Evolutionary conservation across 2,329 filamentous ascomycete species (phyloP), one percentile per base, ranked within the genome.

Genomic region (Colletotrichum zoysiae): DNA sequence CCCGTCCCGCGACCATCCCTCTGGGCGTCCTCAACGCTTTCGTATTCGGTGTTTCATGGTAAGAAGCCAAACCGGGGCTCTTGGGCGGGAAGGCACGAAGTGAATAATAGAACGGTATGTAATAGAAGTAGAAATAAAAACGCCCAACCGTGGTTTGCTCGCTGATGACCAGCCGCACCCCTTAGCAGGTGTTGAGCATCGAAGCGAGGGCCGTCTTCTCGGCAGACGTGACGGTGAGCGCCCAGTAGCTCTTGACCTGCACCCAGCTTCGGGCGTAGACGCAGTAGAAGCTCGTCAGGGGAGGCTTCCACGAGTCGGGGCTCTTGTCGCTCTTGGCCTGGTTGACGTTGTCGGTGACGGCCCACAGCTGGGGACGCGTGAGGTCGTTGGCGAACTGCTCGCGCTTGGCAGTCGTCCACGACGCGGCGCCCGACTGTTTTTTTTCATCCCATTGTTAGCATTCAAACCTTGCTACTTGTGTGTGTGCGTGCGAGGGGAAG

Each of bases 281-380:
- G 87, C 94, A 96, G 80, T 93, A 88, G 82, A 93, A 95, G 74
- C 82, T 87, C 79, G 84, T 76, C 72, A 93, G 82, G 0, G 91
- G 87, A 16, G 93, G 94, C 84, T 94, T 92, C 93, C 93, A 97
- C 14, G 82, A 80, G 77, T 95, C 93, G 0, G 93, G 93, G 65
- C 90, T 90, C 75, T 86, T 83, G 80, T 95, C 93, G n/a, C 93
- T 84, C 85, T 95, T 96, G 44, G 83, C 75, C 76, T 90, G 85
- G 82, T 97, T 97, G 75, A 94, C 90, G 66, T 87, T 89, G 79
- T 93, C 92, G 5, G 93, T 95, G 11, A 96, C 93, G 44, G 93
- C 92, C 82, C 93, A 88, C 40, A 96, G 87, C 82, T 96, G 93
- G 0, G 94, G 94, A 66, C 91, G 88, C 1, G 84, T 87, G 70